Conservation (phyloP, 202 grass and related monocot genomes). For the Panicum hallii region DNA sequence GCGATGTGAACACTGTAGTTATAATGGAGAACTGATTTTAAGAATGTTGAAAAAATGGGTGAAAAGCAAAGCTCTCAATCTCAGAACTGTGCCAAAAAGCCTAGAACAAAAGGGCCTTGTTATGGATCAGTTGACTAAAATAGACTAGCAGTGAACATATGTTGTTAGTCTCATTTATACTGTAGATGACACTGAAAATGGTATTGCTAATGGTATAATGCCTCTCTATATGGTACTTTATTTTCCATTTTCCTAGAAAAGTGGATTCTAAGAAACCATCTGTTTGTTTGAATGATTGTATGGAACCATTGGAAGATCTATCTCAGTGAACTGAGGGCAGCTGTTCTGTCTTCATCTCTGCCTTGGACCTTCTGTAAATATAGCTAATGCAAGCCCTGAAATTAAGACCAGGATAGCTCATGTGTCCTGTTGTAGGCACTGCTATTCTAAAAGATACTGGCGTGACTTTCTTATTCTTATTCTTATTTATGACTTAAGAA, state of each 20-base stretch:
- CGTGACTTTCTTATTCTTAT: background rate
- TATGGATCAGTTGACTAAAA: constrained; percentile 7
- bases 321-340: background rate
- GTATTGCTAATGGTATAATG: background rate
- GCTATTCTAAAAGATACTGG: background rate
- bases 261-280: background rate
- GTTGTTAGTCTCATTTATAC: background rate
- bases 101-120: constrained; percentile 15
- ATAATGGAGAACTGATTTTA: background rate
- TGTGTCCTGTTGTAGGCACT: background rate
- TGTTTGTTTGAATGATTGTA: background rate
- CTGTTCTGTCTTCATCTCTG: background rate
- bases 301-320: background rate
- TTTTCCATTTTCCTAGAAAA: background rate
- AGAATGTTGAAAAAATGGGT: constrained; percentile 15
- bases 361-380: background rate
- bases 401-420: background rate
- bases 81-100: constrained; percentile 18
- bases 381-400: background rate
- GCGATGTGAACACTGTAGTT: background rate
- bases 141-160: constrained; percentile 2
- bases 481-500: background rate
- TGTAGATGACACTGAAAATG: background rate
- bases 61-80: background rate
- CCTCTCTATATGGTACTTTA: background rate